Conservation (phyloP, 2,329 filamentous ascomycete species). For the Calonectria crousiana region DNA sequence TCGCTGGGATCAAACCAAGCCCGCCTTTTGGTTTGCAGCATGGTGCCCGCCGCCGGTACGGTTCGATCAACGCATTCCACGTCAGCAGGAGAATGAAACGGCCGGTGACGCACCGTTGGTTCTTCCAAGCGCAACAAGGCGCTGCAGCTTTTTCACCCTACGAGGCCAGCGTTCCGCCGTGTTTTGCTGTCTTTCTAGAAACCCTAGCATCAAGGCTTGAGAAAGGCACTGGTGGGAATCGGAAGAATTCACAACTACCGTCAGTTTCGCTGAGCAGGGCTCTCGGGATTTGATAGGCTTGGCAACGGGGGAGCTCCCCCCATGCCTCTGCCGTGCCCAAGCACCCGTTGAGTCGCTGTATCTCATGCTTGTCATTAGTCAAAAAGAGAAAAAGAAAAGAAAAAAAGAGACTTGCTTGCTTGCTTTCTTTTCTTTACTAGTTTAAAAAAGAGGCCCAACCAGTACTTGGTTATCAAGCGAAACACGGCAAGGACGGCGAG, state of each 20-base stretch:
- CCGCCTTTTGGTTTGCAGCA: neutral
- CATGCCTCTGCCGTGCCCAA: too few relatives aligned
- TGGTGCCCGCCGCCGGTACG: too few relatives aligned
- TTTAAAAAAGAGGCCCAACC: neutral
- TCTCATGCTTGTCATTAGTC: neutral
- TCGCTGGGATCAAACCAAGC: neutral
- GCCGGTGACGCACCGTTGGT: neutral
- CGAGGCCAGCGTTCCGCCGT: neutral
- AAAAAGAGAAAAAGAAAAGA: too few relatives aligned
- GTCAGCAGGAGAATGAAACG: too few relatives aligned
- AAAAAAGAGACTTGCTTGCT: too few relatives aligned
- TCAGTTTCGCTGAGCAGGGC: neutral
- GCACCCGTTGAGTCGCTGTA: neutral
- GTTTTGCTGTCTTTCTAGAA: neutral
- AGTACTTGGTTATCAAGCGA: neutral
- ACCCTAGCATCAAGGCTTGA: neutral
- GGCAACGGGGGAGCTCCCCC: too few relatives aligned
- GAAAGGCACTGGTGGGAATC: neutral
- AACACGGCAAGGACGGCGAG: too few relatives aligned
- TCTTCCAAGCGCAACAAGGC: neutral
- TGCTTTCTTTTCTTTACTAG: neutral
- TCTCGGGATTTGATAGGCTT: neutral
- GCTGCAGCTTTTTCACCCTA: neutral
- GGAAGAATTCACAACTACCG: neutral
- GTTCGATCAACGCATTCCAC: too few relatives aligned